These are phyloP conservation scores for Giardia duodenalis DNA, from an alignment of 208 protist species.

Conservation along the genomic window DNA sequence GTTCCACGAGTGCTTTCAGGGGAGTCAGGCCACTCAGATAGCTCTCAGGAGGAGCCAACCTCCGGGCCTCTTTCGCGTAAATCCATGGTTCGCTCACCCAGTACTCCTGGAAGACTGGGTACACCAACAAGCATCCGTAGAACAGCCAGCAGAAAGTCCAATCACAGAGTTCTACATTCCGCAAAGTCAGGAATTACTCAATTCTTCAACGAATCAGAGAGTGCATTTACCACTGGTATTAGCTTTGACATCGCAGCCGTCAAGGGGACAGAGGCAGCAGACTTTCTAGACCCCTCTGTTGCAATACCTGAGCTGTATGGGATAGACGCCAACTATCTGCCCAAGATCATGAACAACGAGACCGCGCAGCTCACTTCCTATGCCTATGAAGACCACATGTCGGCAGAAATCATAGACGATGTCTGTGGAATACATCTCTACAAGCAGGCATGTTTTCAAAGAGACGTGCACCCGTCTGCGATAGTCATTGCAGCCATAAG, in stretches of 20 bases:
- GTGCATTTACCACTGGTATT: not conserved
- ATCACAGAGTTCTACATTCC: too few species aligned
- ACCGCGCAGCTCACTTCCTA: too few species aligned
- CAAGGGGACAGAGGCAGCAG: not conserved
- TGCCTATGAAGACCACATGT: too few species aligned
- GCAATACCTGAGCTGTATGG: not conserved
- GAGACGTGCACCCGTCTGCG: not conserved
- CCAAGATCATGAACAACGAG: not conserved
- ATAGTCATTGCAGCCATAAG: not conserved
- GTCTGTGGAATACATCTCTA: not conserved
- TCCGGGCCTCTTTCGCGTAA: too few species aligned
- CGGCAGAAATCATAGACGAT: not conserved
- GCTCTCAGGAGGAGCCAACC: too few species aligned
- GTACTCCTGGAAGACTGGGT: too few species aligned
- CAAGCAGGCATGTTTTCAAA: not conserved
- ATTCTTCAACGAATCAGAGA: not conserved
- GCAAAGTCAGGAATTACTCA: too few species aligned
- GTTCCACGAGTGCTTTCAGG: too few species aligned
- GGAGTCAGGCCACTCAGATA: too few species aligned
- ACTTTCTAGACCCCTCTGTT: not conserved
- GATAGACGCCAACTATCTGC: not conserved
- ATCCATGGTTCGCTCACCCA: too few species aligned
- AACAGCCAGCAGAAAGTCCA: too few species aligned
- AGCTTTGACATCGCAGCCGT: not conserved
- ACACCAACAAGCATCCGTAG: too few species aligned